These are phyloP conservation scores for Geosmithia putterillii DNA, from an alignment of 2,329 filamentous ascomycete species.

Conservation along the genomic window DNA sequence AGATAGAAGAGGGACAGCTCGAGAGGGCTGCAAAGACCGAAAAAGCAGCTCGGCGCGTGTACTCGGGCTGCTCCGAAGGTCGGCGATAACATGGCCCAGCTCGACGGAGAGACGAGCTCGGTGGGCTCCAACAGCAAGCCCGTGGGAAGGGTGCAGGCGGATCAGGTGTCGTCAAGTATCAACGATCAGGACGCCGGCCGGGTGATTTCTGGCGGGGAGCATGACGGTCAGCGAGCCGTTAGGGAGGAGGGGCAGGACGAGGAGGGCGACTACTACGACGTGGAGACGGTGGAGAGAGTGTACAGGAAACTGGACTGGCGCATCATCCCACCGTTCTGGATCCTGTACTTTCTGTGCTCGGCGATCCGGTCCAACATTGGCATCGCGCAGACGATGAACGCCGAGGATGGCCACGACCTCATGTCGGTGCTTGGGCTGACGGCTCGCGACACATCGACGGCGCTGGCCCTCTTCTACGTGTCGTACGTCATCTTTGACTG, in stretches of 20 bases:
- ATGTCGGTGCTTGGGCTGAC: slow-evolving; percentile 56
- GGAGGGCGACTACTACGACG: slow-evolving; percentile 33
- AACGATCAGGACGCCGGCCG: too few relatives aligned
- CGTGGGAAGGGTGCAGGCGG: too few relatives aligned
- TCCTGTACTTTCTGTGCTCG: slow-evolving; percentile 83
- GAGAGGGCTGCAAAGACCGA: too few relatives aligned
- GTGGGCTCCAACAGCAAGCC: too few relatives aligned
- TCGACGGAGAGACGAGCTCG: too few relatives aligned
- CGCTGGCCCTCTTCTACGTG: slow-evolving; percentile 81
- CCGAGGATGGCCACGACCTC: slow-evolving; percentile 58
- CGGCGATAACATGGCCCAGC: too few relatives aligned
- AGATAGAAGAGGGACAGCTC: too few relatives aligned
- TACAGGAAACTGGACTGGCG: slow-evolving; percentile 45
- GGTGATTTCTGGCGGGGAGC: too few relatives aligned
- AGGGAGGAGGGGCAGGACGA: neutral
- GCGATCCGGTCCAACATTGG: slow-evolving; percentile 87
- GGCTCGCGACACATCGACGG: slow-evolving; percentile 68
- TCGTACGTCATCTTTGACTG: slow-evolving; percentile 84
- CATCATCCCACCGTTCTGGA: slow-evolving; percentile 69
- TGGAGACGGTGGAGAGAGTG: slow-evolving; percentile 39
- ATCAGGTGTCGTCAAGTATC: too few relatives aligned
- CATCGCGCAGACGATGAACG: slow-evolving; percentile 91
- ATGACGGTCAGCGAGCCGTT: neutral
- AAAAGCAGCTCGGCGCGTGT: too few relatives aligned
- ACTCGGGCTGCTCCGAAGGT: too few relatives aligned